Evolutionary conservation across 441 rosid genomes (phyloP).

Genomic region (Metrosideros polymorpha): DNA sequence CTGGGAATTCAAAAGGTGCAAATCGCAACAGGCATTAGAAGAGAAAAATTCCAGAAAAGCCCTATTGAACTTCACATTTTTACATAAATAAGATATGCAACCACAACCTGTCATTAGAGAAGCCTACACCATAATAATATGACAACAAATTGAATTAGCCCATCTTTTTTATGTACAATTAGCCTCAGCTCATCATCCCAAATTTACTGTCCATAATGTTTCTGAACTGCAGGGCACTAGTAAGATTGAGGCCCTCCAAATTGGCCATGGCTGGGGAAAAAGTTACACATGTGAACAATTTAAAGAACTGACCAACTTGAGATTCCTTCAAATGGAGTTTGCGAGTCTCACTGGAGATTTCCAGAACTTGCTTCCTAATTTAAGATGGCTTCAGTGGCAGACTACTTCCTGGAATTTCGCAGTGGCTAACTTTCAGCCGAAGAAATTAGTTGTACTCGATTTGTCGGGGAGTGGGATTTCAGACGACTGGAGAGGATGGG

Average conservation of each 20-base stretch:
- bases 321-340: background rate
- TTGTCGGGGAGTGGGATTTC: background rate
- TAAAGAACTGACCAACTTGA: background rate
- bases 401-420: background rate
- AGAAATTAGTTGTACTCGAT: background rate
- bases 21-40: background rate
- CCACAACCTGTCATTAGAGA: accelerated
- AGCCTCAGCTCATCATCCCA: background rate
- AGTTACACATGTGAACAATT: background rate
- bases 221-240: background rate
- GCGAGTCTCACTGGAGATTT: background rate
- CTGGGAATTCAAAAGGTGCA: background rate
- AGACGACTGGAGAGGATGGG: background rate
- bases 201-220: background rate
- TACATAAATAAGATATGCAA: background rate
- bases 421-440: background rate
- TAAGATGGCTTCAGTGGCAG: background rate
- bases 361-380: background rate
- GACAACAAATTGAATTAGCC: background rate
- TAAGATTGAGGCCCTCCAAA: background rate
- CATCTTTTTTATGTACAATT: background rate
- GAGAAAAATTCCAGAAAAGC: background rate
- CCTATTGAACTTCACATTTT: background rate
- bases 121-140: background rate
- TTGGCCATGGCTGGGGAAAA: background rate